Conservation (phyloP, 2,329 filamentous ascomycete genomes). For the Tolypocladium paradoxum region DNA sequence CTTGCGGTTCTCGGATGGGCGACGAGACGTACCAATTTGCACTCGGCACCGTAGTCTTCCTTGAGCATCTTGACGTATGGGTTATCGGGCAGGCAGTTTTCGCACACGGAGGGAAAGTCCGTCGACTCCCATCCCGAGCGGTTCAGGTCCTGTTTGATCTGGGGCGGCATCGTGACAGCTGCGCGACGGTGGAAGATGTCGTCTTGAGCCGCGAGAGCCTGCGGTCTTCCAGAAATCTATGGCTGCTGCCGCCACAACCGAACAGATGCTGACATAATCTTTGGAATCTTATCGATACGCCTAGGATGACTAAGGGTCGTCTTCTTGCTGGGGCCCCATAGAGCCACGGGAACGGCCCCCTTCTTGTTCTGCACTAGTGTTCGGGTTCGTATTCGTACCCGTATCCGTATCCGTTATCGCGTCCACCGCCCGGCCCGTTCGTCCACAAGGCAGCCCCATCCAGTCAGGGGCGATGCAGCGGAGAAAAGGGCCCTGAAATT, state of each 20-base stretch:
- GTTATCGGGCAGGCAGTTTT: conserved; percentile 90
- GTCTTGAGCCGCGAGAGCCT: neutral
- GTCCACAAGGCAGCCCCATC: too few relatives aligned
- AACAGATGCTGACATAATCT: neutral
- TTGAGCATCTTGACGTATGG: conserved; percentile 99
- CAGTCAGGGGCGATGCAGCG: neutral
- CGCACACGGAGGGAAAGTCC: conserved; percentile 79
- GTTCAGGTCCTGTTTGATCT: conserved; percentile 94
- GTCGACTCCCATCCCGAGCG: conserved; percentile 93
- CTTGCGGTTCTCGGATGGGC: neutral
- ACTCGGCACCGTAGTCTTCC: conserved; percentile 85
- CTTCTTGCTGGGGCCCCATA: too few relatives aligned
- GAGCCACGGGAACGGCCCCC: too few relatives aligned
- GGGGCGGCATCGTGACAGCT: conserved; percentile 55
- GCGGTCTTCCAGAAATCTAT: neutral
- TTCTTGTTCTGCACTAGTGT: neutral
- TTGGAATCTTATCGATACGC: neutral
- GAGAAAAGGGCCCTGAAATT: conserved; percentile 2
- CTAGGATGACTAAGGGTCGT: neutral
- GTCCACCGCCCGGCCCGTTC: neutral
- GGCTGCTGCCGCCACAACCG: neutral
- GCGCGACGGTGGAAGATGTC: neutral
- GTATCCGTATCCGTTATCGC: neutral
- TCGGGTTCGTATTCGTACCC: conserved; percentile 11
- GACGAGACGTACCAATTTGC: conserved; percentile 45